Evolutionary conservation across 2,329 filamentous ascomycete species (phyloP).

Genomic region (Diaporthe sp.): DNA sequence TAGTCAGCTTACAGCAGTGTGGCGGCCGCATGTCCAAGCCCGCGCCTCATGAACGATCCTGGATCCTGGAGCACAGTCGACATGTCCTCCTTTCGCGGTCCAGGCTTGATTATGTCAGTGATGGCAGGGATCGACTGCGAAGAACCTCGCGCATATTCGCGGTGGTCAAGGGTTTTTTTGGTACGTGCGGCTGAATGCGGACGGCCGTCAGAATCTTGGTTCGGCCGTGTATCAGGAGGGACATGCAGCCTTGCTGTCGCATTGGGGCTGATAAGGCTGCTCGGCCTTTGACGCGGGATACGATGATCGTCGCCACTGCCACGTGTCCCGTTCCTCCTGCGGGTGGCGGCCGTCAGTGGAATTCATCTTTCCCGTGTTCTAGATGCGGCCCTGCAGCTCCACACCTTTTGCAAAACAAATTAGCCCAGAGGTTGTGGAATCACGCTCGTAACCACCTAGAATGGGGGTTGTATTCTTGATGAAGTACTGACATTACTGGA

Average conservation of each 20-base stretch:
- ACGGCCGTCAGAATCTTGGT: background rate
- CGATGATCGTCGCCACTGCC: background rate
- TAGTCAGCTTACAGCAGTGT: constrained; percentile 14
- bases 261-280: background rate
- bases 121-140: background rate
- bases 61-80: background rate
- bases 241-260: background rate
- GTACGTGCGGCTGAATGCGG: background rate
- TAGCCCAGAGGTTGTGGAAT: background rate
- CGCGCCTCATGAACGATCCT: background rate
- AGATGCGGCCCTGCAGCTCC: background rate
- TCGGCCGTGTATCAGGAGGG: background rate
- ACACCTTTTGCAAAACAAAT: background rate
- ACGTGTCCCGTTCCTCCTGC: background rate
- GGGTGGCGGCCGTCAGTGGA: background rate
- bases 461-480: background rate
- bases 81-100: background rate
- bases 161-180: background rate
- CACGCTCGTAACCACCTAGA: too few species aligned
- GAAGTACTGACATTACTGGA: background rate
- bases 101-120: background rate
- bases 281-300: background rate
- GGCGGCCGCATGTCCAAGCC: constrained; percentile 6
- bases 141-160: background rate
- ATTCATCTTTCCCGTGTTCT: background rate